Conservation (phyloP, 768 basidiomycete species). For the Mycena vulgaris region DNA sequence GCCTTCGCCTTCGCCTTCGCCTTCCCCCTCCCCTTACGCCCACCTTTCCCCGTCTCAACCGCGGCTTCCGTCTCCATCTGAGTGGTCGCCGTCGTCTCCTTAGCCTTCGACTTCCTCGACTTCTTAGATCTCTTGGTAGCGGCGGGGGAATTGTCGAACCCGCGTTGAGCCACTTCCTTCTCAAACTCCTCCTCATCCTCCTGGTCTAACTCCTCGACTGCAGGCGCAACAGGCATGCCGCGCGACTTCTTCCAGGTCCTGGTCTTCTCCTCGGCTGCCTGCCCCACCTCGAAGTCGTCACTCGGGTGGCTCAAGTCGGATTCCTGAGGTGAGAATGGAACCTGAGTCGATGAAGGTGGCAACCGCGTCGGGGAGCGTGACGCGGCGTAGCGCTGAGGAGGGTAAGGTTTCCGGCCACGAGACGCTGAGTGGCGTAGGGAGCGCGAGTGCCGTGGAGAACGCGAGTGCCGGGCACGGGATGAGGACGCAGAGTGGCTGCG, state of each 20-base stretch:
- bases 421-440: neutral
- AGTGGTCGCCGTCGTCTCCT: no score
- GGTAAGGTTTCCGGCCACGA: neutral
- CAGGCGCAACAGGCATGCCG: neutral
- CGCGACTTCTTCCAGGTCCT: neutral
- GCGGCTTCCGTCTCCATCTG: no score
- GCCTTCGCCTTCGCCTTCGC: neutral
- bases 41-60: no score
- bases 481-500: conserved; percentile 1
- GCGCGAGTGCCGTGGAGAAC: no score
- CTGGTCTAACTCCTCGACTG: conserved; percentile 4
- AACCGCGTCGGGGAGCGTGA: neutral
- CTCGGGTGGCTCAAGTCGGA: neutral
- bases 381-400: neutral
- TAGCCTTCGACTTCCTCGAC: neutral
- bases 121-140: neutral
- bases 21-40: no score
- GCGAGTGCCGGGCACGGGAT: neutral
- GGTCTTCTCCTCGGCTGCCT: neutral
- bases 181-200: conserved; percentile 4
- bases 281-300: neutral
- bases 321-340: neutral
- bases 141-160: neutral
- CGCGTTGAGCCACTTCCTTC: neutral
- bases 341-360: neutral